Evolutionary conservation across 1,284 basidiomycete species (phyloP).

Genomic region (Ustilago tritici): DNA sequence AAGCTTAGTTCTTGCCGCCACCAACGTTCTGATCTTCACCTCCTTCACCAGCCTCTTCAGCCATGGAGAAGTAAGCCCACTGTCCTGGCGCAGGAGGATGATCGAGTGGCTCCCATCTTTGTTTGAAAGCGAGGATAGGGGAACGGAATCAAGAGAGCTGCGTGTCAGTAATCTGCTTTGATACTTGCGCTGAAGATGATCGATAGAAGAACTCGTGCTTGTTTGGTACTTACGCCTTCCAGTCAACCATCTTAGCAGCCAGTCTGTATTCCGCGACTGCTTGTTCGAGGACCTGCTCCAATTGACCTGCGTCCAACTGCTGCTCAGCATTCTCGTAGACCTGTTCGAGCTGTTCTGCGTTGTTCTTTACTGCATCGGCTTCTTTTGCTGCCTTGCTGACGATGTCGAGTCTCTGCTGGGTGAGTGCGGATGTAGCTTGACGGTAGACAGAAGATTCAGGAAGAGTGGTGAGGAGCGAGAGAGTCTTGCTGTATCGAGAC

Average conservation of each 20-base stretch:
- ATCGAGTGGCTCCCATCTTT: slow-evolving; percentile 87
- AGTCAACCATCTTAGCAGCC: slow-evolving; percentile 86
- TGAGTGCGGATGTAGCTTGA: slow-evolving; percentile 88
- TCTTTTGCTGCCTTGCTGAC: slow-evolving; percentile 70
- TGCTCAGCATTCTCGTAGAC: slow-evolving; percentile 79
- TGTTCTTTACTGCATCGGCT: slow-evolving; percentile 73
- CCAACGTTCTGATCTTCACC: slow-evolving; percentile 49
- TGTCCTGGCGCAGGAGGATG: slow-evolving; percentile 83
- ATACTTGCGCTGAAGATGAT: slow-evolving; percentile 9
- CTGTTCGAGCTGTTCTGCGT: slow-evolving; percentile 74
- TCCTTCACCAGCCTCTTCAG: slow-evolving; percentile 64
- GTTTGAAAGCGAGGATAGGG: slow-evolving; percentile 3
- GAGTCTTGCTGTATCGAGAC: slow-evolving; percentile 82
- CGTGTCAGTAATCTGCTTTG: neutral
- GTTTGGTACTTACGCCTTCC: slow-evolving; percentile 85
- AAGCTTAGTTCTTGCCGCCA: slow-evolving; percentile 29
- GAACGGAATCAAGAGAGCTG: slow-evolving; percentile 2
- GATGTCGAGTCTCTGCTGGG: slow-evolving; percentile 82
- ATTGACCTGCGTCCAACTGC: slow-evolving; percentile 70
- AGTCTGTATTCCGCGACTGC: slow-evolving; percentile 85
- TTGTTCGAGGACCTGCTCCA: slow-evolving; percentile 85
- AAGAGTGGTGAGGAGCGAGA: slow-evolving; percentile 77
- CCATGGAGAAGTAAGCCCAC: slow-evolving; percentile 80
- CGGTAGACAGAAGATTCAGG: slow-evolving; percentile 88
- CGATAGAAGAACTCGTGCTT: neutral